Conservation (phyloP, 2,329 filamentous ascomycete genomes). For the Aspergillus sp. region DNA sequence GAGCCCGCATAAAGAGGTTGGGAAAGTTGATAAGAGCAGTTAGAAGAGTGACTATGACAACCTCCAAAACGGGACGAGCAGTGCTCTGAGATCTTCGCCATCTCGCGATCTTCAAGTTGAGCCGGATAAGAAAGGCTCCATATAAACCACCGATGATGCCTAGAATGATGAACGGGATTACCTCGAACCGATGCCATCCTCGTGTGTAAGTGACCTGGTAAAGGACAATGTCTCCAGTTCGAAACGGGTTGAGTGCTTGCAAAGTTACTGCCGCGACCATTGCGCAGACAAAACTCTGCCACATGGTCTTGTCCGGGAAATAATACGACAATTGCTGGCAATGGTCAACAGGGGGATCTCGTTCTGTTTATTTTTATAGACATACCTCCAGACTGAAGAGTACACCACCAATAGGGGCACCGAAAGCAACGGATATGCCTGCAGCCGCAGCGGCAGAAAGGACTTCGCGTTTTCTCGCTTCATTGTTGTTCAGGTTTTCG, state of each 20-base stretch:
- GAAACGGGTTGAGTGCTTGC: slow-evolving; percentile 87
- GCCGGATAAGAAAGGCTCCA: slow-evolving; percentile 86
- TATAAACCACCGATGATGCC: slow-evolving; percentile 90
- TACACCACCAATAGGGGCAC: slow-evolving; percentile 87
- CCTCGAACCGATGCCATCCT: slow-evolving; percentile 90
- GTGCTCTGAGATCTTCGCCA: slow-evolving; percentile 69
- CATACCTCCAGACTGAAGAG: slow-evolving; percentile 84
- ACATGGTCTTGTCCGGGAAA: slow-evolving; percentile 99
- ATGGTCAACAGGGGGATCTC: slow-evolving; percentile 6
- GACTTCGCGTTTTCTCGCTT: slow-evolving; percentile 90
- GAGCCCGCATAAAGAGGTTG: slow-evolving; percentile 91
- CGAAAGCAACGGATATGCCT: slow-evolving; percentile 90
- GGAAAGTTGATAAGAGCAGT: slow-evolving; percentile 91
- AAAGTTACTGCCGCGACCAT: slow-evolving; percentile 96
- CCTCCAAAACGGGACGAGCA: slow-evolving; percentile 70
- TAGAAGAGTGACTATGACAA: slow-evolving; percentile 68
- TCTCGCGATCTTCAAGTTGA: slow-evolving; percentile 78
- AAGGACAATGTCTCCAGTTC: slow-evolving; percentile 88
- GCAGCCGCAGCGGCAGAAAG: slow-evolving; percentile 87
- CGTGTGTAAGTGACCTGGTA: slow-evolving; percentile 92
- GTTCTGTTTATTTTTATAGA: slow-evolving; percentile 5
- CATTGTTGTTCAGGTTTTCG: slow-evolving; percentile 71
- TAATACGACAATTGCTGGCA: slow-evolving; percentile 85
- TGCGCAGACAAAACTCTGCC: slow-evolving; percentile 98
- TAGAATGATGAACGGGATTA: slow-evolving; percentile 78